These are phyloP conservation scores for Triticum timopheevii DNA, from an alignment of 176 grass and related monocot genomes.

Conservation along the genomic window DNA sequence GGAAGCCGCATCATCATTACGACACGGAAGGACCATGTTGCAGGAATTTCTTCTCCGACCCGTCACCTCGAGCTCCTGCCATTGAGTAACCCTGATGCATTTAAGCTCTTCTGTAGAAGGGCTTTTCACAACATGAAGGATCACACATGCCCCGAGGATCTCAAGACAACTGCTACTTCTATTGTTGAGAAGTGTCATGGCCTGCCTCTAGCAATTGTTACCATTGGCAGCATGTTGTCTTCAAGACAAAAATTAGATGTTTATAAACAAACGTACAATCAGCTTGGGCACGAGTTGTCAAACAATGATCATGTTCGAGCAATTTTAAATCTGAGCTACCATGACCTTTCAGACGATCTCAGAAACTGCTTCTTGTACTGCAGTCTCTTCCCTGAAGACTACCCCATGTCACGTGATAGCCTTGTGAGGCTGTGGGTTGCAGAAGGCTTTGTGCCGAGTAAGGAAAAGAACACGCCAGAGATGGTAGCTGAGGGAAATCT, in stretches of 20 bases:
- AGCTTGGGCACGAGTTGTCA: conserved; percentile 35
- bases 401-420: not conserved
- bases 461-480: conserved; percentile 20
- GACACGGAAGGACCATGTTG: conserved; percentile 48
- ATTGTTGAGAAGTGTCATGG: conserved; percentile 58
- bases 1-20: conserved; percentile 54
- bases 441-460: conserved; percentile 23
- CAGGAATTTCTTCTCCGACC: conserved; percentile 18
- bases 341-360: conserved; percentile 18
- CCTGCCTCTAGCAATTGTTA: conserved; percentile 38
- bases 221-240: conserved; percentile 49
- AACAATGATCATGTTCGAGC: conserved; percentile 25
- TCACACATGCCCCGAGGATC: conserved; percentile 32
- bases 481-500: conserved; percentile 29
- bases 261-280: conserved; percentile 51
- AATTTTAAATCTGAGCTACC: conserved; percentile 36
- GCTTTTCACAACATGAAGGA: conserved; percentile 29
- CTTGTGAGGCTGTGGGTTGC: conserved; percentile 28
- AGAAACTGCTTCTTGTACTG: conserved; percentile 35
- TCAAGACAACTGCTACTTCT: conserved; percentile 26
- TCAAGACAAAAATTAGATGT: not conserved
- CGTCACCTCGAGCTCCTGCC: conserved; percentile 22
- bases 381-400: conserved; percentile 33
- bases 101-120: conserved; percentile 37
- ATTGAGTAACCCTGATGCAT: not conserved